phyloP scores from a whole-genome alignment of 2,329 filamentous ascomycete species.

The Cercospora zeina region DNA sequence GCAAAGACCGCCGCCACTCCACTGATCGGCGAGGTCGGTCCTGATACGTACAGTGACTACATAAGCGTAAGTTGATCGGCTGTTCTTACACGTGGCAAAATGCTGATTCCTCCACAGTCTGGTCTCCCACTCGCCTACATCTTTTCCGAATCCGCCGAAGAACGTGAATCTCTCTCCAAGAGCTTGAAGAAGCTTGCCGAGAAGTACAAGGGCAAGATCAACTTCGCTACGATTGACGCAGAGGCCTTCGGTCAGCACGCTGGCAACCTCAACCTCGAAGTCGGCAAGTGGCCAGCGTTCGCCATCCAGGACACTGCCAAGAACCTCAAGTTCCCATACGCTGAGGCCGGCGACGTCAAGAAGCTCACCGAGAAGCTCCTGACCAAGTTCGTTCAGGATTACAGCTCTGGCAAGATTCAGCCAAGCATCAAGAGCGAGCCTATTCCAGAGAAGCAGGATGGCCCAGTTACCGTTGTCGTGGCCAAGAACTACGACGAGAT shows the following conservation, averaged over 20 bases:
- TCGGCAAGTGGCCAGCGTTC: slow-evolving; percentile 93
- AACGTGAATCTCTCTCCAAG: slow-evolving; percentile 76
- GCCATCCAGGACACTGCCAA: slow-evolving; percentile 94
- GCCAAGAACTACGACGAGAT: slow-evolving; percentile 91
- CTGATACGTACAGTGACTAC: slow-evolving; percentile 93
- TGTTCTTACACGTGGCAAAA: not conserved
- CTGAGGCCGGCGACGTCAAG: slow-evolving; percentile 66
- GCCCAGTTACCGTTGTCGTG: slow-evolving; percentile 81
- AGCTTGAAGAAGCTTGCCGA: slow-evolving; percentile 82
- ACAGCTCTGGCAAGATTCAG: slow-evolving; percentile 81
- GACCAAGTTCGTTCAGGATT: slow-evolving; percentile 80
- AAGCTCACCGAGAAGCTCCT: slow-evolving; percentile 74
- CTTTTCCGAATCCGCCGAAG: slow-evolving; percentile 88
- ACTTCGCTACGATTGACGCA: slow-evolving; percentile 97
- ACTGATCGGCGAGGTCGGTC: slow-evolving; percentile 91
- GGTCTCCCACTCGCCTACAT: slow-evolving; percentile 95
- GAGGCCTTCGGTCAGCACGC: slow-evolving; percentile 92
- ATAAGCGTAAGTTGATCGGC: slow-evolving; percentile 65
- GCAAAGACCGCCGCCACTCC: slow-evolving; percentile 83
- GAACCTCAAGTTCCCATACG: slow-evolving; percentile 94
- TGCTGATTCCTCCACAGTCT: slow-evolving; percentile 50
- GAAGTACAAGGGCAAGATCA: slow-evolving; percentile 90
- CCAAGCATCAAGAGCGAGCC: slow-evolving; percentile 98
- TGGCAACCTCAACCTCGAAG: slow-evolving; percentile 93
- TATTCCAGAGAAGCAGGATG: slow-evolving; percentile 89